Base-by-base conservation (phyloP, 2,329 filamentous ascomycete genomes). In the Pseudopyricularia cyperi region DNA sequence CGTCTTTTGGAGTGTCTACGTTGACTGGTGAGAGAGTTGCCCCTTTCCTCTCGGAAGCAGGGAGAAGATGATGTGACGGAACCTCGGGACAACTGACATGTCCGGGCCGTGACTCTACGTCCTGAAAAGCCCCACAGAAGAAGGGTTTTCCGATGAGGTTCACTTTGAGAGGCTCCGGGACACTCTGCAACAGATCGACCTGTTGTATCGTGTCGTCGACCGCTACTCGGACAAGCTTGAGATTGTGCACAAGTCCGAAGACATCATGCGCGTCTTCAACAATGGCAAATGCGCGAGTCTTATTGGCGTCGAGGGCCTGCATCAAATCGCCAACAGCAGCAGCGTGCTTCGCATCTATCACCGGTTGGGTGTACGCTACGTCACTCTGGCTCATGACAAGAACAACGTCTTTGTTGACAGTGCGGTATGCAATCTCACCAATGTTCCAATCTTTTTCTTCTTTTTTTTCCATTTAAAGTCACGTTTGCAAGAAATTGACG, bases 271-370 rank as follows among this genome's bases (percentile, higher is more conserved):
- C 2, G 79, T 80, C 26, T 87, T 87, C 64, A 69, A 22, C 39
- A 46, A 28, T 7, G 47, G 47, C 28, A n/a, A 7, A 57, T 72
- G 24, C 75, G 76, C 57, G 79, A 79, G 59, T 72, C 86, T 87
- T 0, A 69, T 91, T 3, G 87, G 83, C 3, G 80, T 94, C 51
- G 89, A 95, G 68, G 91, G 91, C 3, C 76, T 96, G 8, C 91
- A 97, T 63, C 91, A 95, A 61, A 94, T 96, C 59, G 90, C 89
- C 54, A 95, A 96, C 68, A 87, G 82, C 1, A 72, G 82, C 24
- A 76, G 85, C 42, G 89, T 82, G 52, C 72, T 96, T 7, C 81
- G 91, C 6, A 74, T 80, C 22, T 95, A 84, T 66, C 74, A 93
- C 65, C 71, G 76, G 2, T 73, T 95, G 2, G 91, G 91, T 1